Evolutionary conservation across 2,329 filamentous ascomycete species (phyloP).

Genomic region (Elsinoe perseae): DNA sequence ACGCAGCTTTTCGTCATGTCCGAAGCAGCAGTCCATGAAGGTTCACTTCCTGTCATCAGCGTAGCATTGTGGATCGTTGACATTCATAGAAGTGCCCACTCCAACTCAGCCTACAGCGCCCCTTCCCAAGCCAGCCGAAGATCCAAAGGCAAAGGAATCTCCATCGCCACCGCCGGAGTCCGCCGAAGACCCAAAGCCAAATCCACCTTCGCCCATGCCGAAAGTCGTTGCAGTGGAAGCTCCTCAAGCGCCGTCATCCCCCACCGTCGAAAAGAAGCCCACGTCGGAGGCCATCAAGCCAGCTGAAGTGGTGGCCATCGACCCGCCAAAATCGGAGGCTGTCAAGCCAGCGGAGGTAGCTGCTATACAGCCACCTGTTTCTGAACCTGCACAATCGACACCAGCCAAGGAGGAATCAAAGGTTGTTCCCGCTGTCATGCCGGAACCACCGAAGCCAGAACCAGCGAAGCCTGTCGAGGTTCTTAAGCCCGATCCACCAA

Average conservation of each 20-base stretch:
- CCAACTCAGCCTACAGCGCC: background rate
- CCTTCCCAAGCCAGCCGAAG: background rate
- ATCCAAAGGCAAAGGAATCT: constrained; percentile 4
- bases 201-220: constrained; percentile 9
- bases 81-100: background rate
- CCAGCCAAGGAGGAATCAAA: background rate
- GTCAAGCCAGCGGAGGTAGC: background rate
- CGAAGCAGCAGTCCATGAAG: background rate
- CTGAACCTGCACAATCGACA: background rate
- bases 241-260: background rate
- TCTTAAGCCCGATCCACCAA: background rate
- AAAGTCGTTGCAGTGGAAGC: constrained; percentile 1
- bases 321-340: background rate
- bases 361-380: background rate
- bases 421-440: background rate
- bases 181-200: constrained; percentile 1
- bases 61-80: background rate
- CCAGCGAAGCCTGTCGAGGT: background rate
- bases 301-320: background rate
- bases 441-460: constrained; percentile 2
- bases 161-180: background rate
- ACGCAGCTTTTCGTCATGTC: background rate
- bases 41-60: background rate
- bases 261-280: background rate
- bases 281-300: background rate